phyloP scores from a whole-genome alignment of 192 early-diverging fungal genomes.

The Gonapodya sp. region DNA sequence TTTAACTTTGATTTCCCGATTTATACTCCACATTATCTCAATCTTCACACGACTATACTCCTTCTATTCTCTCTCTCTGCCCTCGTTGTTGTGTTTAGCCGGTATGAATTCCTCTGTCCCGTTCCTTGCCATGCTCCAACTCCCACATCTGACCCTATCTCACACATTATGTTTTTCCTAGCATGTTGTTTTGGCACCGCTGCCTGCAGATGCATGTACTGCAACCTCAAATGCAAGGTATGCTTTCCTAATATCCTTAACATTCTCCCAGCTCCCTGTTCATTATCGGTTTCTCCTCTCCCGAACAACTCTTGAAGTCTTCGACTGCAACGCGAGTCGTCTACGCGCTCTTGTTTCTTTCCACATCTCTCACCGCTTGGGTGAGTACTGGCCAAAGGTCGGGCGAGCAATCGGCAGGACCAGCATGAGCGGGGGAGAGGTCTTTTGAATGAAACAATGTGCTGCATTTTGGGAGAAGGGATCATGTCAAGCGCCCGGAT shows the following conservation, averaged over 20 bases:
- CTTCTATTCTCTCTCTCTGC: too few relatives aligned
- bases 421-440: too few relatives aligned
- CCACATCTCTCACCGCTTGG: conserved; percentile 71
- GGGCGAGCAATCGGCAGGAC: too few relatives aligned
- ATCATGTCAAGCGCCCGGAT: too few relatives aligned
- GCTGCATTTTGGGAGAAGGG: too few relatives aligned
- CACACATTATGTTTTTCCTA: neutral
- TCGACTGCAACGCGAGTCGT: conserved; percentile 63
- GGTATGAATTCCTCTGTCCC: neutral
- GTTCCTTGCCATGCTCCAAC: neutral
- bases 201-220: conserved; percentile 29
- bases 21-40: too few relatives aligned
- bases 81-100: too few relatives aligned
- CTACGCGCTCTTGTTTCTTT: conserved; percentile 55
- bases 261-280: neutral
- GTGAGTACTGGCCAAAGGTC: too few relatives aligned
- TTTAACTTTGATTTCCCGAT: too few relatives aligned
- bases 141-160: neutral
- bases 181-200: conserved; percentile 38
- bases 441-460: too few relatives aligned
- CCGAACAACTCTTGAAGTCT: too few relatives aligned
- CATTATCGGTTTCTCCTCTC: conserved; percentile 14
- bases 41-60: too few relatives aligned
- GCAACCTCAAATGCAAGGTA: conserved; percentile 14
- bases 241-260: neutral